Evolutionary conservation across 2,329 filamentous ascomycete genomes (phyloP), one percentile per base, ranked within the genome.

Genomic region (Cladosporium sp.): DNA sequence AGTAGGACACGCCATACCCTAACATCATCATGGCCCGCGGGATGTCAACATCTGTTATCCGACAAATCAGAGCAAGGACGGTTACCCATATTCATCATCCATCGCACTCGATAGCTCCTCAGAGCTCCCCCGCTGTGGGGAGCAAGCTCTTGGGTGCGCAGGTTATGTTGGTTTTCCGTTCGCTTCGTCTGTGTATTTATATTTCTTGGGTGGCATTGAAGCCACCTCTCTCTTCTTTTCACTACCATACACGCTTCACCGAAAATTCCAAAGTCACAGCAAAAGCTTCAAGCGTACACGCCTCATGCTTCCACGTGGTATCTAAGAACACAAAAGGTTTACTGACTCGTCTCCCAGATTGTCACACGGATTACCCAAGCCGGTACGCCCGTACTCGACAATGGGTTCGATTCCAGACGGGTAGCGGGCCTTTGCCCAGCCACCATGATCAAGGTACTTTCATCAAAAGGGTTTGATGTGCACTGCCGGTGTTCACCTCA

Each of bases 401-500:
- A 48, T 48, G 45, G 45, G 45, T 41, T 48, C 45, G 37, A 48
- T 48, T 48, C 45, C 45, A 48, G 36, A 48, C 38, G 45, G 45
- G 45, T 48, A 41, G 22, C 3, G 2, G 45, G 45, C 45, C 30
- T 13, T 36, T n/a, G 32, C 8, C 37, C 19, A 41, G 45, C 45
- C 45, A 41, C 45, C 37, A 48, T 48, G 45, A 48, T 48, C 45
- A 41, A 48, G 45, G 45, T 48, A 48, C 45, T 48, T 48, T 36
- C 22, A 40, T 36, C 39, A 20, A 34, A 41, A 48, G 45, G 38
- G 24, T 48, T 48, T 48, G 45, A 48, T 48, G 45, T 48, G 45
- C 45, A 48, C 45, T 48, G 45, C 45, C 45, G 45, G 45, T 48
- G 45, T 48, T 48, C 45, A 48, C 45, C 45, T 41, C 45, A 48